Evolutionary conservation across 2,329 filamentous ascomycete species (phyloP).

Genomic region (Microdochium nivale): DNA sequence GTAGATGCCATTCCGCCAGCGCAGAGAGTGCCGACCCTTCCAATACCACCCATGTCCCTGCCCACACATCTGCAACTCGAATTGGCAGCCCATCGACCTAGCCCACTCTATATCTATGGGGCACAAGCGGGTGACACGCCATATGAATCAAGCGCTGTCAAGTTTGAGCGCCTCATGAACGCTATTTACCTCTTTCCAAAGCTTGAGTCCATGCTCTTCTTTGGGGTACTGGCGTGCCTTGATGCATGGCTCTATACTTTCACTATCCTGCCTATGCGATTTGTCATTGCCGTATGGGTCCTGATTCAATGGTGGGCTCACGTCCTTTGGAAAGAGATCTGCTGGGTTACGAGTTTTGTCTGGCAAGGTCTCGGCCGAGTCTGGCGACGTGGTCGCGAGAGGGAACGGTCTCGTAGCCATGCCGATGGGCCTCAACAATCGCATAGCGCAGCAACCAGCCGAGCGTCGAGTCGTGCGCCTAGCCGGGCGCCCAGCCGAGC

Average conservation of each 20-base stretch:
- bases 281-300: slow-evolving; percentile 70
- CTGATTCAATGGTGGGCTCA: slow-evolving; percentile 71
- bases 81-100: slow-evolving; percentile 52
- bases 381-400: slow-evolving; percentile 55
- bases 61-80: slow-evolving; percentile 58
- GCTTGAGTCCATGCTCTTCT: slow-evolving; percentile 76
- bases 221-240: slow-evolving; percentile 83
- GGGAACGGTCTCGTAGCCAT: slow-evolving; percentile 23
- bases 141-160: slow-evolving; percentile 87
- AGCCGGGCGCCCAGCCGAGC: background rate
- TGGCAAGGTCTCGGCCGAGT: slow-evolving; percentile 72
- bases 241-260: slow-evolving; percentile 97
- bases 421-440: slow-evolving; percentile 8
- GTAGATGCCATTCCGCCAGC: slow-evolving; percentile 3
- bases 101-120: slow-evolving; percentile 57
- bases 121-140: slow-evolving; percentile 51
- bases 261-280: slow-evolving; percentile 86
- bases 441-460: background rate
- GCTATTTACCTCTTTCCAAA: slow-evolving; percentile 75
- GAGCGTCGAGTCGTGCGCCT: background rate
- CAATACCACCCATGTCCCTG: slow-evolving; percentile 57
- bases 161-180: slow-evolving; percentile 85
- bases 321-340: slow-evolving; percentile 61
- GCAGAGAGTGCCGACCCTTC: slow-evolving; percentile 45
- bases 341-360: slow-evolving; percentile 67